Percentiles rank a stretch among this genome's conserved stretches.
phyloP scores from a whole-genome alignment of 192 early-diverging fungal species.

The Coemansia sp. region DNA sequence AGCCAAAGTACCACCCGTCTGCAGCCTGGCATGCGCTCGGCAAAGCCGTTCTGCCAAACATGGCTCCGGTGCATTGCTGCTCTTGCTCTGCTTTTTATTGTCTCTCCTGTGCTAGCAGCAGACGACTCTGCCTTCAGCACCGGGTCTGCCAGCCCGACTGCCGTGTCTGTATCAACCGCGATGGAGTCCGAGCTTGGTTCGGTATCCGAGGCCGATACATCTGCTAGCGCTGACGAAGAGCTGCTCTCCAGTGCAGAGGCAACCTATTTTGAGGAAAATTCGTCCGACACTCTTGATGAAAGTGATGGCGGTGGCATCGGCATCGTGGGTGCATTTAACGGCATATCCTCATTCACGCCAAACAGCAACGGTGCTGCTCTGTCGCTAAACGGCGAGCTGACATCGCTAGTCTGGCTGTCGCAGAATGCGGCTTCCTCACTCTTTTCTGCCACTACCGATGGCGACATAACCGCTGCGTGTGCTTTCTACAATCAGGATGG shows the following conservation, averaged over 20 bases:
- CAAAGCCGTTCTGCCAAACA: neutral
- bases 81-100: slow-evolving; percentile 23
- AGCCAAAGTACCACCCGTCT: neutral
- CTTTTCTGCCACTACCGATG: slow-evolving; percentile 23
- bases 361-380: slow-evolving; percentile 26
- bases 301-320: slow-evolving; percentile 46
- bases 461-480: slow-evolving; percentile 38
- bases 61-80: slow-evolving; percentile 26
- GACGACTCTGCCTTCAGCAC: neutral
- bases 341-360: slow-evolving; percentile 45
- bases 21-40: neutral
- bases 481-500: slow-evolving; percentile 41
- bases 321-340: slow-evolving; percentile 53
- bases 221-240: neutral
- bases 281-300: neutral
- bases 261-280: neutral
- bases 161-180: neutral
- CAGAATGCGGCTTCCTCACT: slow-evolving; percentile 34
- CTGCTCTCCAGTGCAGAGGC: slow-evolving; percentile 7
- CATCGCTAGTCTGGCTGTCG: slow-evolving; percentile 44
- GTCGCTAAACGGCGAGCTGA: slow-evolving; percentile 29
- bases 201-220: neutral
- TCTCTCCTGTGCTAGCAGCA: slow-evolving; percentile 31
- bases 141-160: neutral
- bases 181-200: neutral